Percentiles rank a stretch among this genome's conserved stretches.
phyloP scores from a whole-genome alignment of 2,329 filamentous ascomycete genomes.

The Botrytis pseudocinerea region DNA sequence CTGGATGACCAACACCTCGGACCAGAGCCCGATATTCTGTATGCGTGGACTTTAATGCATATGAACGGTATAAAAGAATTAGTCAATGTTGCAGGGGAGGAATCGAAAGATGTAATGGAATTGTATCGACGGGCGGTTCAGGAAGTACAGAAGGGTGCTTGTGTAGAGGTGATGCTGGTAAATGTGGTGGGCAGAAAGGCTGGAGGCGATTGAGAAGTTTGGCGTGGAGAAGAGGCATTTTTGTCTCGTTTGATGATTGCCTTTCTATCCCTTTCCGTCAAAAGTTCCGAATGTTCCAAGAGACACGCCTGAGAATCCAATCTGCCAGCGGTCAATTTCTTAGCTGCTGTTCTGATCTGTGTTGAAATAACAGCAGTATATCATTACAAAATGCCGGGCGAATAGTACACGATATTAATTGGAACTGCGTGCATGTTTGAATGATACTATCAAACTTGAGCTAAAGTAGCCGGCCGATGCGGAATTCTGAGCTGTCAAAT shows the following conservation, averaged over 20 bases:
- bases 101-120: background rate
- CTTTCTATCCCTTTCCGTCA: background rate
- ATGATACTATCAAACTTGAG: background rate
- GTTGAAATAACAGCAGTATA: no score
- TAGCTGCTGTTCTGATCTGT: background rate
- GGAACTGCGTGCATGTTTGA: background rate
- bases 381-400: background rate
- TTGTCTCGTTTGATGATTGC: no score
- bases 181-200: conserved; percentile 7
- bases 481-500: no score
- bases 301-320: background rate
- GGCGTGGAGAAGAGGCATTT: no score
- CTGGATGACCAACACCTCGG: background rate
- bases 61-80: conserved; percentile 15
- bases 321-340: background rate
- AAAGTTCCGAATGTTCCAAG: background rate
- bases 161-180: background rate
- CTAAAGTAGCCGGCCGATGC: background rate
- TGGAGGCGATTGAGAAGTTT: background rate
- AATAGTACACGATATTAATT: background rate
- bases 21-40: background rate
- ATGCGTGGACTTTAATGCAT: conserved; percentile 16
- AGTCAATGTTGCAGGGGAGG: background rate
- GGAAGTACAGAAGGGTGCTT: background rate
- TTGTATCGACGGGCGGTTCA: background rate